Base-by-base conservation (phyloP, 2,329 filamentous ascomycete genomes). In the Fusarium goolgardi region DNA sequence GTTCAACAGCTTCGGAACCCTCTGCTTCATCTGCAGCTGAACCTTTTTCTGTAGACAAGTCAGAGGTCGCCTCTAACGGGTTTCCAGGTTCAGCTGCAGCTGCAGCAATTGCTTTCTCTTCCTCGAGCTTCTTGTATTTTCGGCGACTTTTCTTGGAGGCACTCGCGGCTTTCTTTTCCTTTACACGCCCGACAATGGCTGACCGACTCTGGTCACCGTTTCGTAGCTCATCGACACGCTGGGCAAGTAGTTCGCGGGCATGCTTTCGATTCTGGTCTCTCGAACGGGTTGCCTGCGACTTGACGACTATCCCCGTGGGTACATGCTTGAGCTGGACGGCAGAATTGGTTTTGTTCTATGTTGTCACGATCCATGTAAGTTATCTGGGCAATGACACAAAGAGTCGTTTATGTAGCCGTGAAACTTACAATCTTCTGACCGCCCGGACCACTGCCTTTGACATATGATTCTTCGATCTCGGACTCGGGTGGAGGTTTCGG, bases 241-340 rank as follows among this genome's bases (percentile, higher is more conserved):
- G 89, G 25, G 91, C 92, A 31, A 97, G 84, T 41, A 97, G 82
- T 69, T 89, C 84, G 40, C 94, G 86, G 15, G 96, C 96, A 65
- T 93, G 90, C 78, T 91, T 94, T 67, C 94, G 88, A 78, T 99
- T 99, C 79, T 97, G 92, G 59, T 87, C 87, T 20, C 93, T 88
- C 2, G 92, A 96, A 47, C 96, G 90, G 11, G 96, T 98, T 21
- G 91, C 93, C 80, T 99, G 96, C 57, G 89, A 95, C 81, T 99
- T 99, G 67, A 99, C 88, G 16, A 98, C 94, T 54, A 97, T 88
- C 64, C 95, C 95, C 1, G 94, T 97, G 8, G 95, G 93, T 18
- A 91, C 81, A 78, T 99, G 96, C 71, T 91, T 96, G 35, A 99
- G 84, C 78, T 99, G 96, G 4, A 97, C 95, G 37, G 95, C 95